phyloP scores from a whole-genome alignment of 139 green algal genomes.

The Coelastrella sp. region DNA sequence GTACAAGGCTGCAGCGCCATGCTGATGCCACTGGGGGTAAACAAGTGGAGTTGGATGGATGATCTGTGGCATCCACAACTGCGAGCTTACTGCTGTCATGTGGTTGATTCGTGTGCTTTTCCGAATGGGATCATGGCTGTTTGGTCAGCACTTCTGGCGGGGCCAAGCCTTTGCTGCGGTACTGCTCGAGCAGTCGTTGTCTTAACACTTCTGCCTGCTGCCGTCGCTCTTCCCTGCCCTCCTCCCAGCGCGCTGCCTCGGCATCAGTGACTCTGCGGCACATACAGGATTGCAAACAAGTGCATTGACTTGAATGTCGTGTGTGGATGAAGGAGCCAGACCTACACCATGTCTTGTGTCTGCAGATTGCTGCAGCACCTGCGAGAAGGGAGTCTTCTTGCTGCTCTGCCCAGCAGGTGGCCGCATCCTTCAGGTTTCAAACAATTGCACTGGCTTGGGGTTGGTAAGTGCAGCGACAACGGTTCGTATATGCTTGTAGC shows the following conservation, averaged over 20 bases:
- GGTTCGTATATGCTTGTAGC: too few relatives aligned
- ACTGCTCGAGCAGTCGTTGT: constrained; percentile 66
- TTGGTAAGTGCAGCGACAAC: too few relatives aligned
- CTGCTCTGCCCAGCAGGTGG: neutral
- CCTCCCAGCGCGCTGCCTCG: constrained; percentile 68
- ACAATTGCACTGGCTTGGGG: too few relatives aligned
- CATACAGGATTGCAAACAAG: neutral
- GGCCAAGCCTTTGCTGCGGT: neutral
- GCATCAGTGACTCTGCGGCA: constrained; percentile 62
- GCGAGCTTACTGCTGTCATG: neutral
- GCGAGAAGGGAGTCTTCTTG: too few relatives aligned
- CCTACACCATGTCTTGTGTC: too few relatives aligned
- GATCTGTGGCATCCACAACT: neutral
- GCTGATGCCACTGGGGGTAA: neutral
- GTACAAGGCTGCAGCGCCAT: neutral
- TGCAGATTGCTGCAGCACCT: too few relatives aligned
- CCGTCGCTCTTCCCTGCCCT: constrained; percentile 62
- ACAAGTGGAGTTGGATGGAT: neutral
- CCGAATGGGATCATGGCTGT: neutral
- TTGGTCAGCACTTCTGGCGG: constrained; percentile 7
- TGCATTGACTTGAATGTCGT: too few relatives aligned
- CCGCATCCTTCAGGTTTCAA: too few relatives aligned
- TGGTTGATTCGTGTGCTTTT: neutral
- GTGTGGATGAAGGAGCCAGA: too few relatives aligned
- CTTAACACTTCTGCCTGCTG: constrained; percentile 56